A percentile compares a stretch with the other conserved stretches of the same genome.
These are phyloP conservation scores for Pleoardoris graminearum DNA, from an alignment of 2,329 filamentous ascomycete genomes.

Conservation along the genomic window DNA sequence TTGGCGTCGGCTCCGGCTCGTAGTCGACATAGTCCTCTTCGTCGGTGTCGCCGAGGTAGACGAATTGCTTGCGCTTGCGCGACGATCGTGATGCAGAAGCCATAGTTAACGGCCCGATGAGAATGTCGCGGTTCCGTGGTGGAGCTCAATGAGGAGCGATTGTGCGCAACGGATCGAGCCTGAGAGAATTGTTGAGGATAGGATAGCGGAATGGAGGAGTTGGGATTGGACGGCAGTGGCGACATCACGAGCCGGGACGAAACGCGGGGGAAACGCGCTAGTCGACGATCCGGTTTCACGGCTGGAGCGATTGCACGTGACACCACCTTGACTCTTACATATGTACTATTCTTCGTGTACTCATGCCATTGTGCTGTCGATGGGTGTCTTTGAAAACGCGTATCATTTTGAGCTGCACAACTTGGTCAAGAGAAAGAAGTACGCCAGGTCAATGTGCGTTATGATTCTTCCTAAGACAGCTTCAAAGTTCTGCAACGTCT, in stretches of 20 bases:
- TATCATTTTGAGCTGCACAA: no score
- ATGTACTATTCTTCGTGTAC: no score
- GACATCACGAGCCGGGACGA: not conserved
- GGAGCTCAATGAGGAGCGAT: not conserved
- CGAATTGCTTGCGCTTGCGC: slow-evolving; percentile 28
- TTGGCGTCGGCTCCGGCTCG: not conserved
- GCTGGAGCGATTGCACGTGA: slow-evolving; percentile 5
- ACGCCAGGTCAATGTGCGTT: no score
- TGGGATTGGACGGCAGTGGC: not conserved
- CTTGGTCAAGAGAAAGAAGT: no score
- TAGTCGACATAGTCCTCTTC: not conserved
- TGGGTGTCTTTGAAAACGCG: no score
- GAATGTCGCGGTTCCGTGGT: no score
- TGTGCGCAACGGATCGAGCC: not conserved
- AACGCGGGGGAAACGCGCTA: slow-evolving; percentile 6
- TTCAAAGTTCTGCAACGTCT: no score
- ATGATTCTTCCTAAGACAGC: no score
- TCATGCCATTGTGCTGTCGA: no score
- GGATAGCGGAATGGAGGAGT: not conserved
- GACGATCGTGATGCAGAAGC: not conserved
- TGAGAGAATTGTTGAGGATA: not conserved
- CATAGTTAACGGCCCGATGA: not conserved
- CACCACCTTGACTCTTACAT: not conserved
- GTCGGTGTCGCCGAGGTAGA: slow-evolving; percentile 14
- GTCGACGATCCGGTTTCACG: no score